Percentiles rank a stretch among this genome's conserved stretches.
Conservation (phyloP, 441 rosid genomes). For the Croton setiger region DNA sequence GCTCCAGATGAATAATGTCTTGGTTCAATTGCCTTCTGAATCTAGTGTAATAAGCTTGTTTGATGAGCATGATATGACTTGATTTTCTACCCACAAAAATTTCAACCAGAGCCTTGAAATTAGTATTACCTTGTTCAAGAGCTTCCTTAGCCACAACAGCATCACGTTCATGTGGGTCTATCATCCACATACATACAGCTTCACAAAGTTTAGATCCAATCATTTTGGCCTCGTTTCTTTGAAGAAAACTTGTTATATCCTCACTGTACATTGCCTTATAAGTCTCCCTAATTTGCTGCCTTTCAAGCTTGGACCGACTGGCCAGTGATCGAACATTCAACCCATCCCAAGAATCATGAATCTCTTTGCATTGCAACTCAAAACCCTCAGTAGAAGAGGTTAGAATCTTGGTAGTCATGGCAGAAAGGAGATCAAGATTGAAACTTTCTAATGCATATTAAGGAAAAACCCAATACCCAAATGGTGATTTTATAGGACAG, state of each 20-base stretch:
- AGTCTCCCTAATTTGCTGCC: constrained; percentile 35
- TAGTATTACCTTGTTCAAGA: constrained; percentile 28
- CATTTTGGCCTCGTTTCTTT: constrained; percentile 13
- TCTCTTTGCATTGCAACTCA: constrained; percentile 47
- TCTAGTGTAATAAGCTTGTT: constrained; percentile 44
- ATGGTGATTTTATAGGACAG: constrained; percentile 3
- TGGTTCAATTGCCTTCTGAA: constrained; percentile 48
- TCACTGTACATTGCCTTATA: constrained; percentile 43
- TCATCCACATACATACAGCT: constrained; percentile 41
- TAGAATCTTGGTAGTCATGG: constrained; percentile 30
- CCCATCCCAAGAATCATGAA: constrained; percentile 43
- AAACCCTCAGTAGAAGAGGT: constrained; percentile 23
- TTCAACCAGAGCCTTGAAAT: constrained; percentile 47
- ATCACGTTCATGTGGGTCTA: constrained; percentile 52
- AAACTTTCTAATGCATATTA: neutral
- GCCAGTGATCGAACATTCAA: constrained; percentile 27
- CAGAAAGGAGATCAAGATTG: neutral
- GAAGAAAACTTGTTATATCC: constrained; percentile 28
- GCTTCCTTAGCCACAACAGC: constrained; percentile 50
- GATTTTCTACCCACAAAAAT: constrained; percentile 62
- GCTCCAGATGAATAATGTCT: constrained; percentile 52
- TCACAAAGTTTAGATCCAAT: constrained; percentile 17
- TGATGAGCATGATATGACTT: constrained; percentile 47
- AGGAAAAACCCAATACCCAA: neutral
- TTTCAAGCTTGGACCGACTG: constrained; percentile 32